phyloP scores from a whole-genome alignment of 257 asterid species.

The Przewalskia tangutica region DNA sequence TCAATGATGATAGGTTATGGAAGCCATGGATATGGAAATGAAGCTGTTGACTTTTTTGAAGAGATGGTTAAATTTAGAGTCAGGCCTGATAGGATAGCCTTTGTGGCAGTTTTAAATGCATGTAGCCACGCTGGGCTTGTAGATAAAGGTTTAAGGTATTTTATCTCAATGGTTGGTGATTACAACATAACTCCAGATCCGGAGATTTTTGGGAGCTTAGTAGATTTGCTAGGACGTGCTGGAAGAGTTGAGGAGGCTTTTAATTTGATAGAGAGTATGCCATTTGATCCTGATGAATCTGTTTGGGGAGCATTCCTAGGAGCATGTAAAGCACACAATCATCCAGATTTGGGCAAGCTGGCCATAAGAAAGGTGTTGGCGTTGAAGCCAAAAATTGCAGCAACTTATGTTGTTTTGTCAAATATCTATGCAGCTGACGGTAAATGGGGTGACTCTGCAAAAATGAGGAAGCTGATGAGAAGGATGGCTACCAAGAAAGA shows the following conservation, averaged over 20 bases:
- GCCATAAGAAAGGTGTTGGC: conserved; percentile 42
- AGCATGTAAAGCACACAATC: conserved; percentile 73
- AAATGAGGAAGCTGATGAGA: conserved; percentile 58
- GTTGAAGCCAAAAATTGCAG: conserved; percentile 42
- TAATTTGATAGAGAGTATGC: conserved; percentile 60
- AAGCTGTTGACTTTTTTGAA: conserved; percentile 57
- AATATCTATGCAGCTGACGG: conserved; percentile 74
- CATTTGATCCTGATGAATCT: conserved; percentile 64
- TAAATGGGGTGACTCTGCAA: conserved; percentile 67
- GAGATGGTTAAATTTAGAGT: conserved; percentile 57
- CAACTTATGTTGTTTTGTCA: conserved; percentile 57
- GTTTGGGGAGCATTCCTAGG: conserved; percentile 91
- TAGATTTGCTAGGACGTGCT: conserved; percentile 85
- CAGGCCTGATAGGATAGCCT: conserved; percentile 61
- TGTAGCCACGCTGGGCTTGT: conserved; percentile 91
- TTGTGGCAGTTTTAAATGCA: conserved; percentile 76
- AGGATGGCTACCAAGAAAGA: conserved; percentile 64
- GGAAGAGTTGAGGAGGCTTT: conserved; percentile 80
- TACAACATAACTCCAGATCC: conserved; percentile 51
- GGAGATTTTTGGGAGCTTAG: conserved; percentile 65
- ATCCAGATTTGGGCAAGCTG: conserved; percentile 37
- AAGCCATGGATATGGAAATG: conserved; percentile 72
- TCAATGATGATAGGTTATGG: conserved; percentile 91
- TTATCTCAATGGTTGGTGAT: conserved; percentile 40
- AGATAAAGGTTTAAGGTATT: conserved; percentile 58